Percentiles rank a stretch among this genome's conserved stretches.
phyloP scores from a whole-genome alignment of 768 basidiomycete species.

The Lentinula sp. region DNA sequence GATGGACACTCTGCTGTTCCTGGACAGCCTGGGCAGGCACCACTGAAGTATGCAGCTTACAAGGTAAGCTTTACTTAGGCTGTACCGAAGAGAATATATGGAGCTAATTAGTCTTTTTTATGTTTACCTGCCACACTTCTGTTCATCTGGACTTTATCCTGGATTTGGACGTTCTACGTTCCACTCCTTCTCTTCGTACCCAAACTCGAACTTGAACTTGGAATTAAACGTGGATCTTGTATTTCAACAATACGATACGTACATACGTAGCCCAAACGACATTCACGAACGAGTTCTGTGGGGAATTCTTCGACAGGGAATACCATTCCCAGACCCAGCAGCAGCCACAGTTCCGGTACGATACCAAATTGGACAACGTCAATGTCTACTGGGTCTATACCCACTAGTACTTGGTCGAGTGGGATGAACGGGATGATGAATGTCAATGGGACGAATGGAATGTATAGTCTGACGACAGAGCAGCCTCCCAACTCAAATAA shows the following conservation, averaged over 20 bases:
- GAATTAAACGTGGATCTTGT: too few relatives aligned
- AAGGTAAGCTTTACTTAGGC: background rate
- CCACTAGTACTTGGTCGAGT: background rate
- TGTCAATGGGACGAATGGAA: too few relatives aligned
- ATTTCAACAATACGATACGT: too few relatives aligned
- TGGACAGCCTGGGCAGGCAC: background rate
- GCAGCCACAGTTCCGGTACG: background rate
- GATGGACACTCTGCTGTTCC: background rate
- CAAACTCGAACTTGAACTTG: too few relatives aligned
- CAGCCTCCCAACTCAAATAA: background rate
- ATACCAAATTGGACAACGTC: background rate
- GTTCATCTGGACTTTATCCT: too few relatives aligned
- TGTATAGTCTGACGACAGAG: too few relatives aligned
- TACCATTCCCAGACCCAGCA: background rate
- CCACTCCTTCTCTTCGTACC: too few relatives aligned
- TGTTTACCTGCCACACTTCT: too few relatives aligned
- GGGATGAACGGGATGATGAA: too few relatives aligned
- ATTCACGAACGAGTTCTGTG: background rate
- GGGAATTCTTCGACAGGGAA: background rate
- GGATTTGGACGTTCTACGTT: too few relatives aligned
- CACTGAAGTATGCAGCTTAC: background rate
- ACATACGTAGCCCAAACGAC: background rate
- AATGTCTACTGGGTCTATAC: background rate
- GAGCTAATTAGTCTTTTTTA: too few relatives aligned
- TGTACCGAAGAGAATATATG: background rate